Evolutionary conservation across 2,329 filamentous ascomycete genomes (phyloP), one percentile per base, ranked within the genome.

Genomic region (Aspergillus tamarii): DNA sequence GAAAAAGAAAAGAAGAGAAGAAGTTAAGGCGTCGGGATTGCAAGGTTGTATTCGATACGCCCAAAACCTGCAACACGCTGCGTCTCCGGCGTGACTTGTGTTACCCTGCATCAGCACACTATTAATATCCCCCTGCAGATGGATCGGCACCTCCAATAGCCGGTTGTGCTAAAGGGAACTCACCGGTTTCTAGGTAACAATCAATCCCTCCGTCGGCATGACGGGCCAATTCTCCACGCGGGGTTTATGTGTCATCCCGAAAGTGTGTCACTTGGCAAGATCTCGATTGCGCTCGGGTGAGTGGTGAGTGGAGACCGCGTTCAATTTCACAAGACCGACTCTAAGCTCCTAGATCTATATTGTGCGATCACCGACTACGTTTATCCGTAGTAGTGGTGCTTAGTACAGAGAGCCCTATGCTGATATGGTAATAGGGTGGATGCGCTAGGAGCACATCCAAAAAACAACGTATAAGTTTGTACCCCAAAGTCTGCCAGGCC

Each of bases 81-180:
- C 21, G 48, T 32, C n/a, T 52, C 30, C 48, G 28, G 28, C 28
- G 10, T 32, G 48, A 52, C 48, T 52, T 52, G 48, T 52, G 48
- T 21, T 19, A 52, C 48, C 14, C 26, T 52, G 48, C 48, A 32
- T 23, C 48, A 12, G 8, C 48, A 52, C 28, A 30, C 48, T 52
- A n/a, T 52, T 32, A 52, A 52, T 52, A 52, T 52, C 28, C 19
- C 26, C 48, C 48, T 52, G 59, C 34, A 55, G 55, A 28, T 41
- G 28, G 52, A 61, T 46, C 10, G 53, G 32, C 36, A 50, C 53
- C 19, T 23, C 48, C 28, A 26, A 57, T 50, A 45, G 28, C 28
- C 28, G 28, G 14, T 32, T 48, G 12, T 8, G 41, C 52, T n/a
- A 36, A 43, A 48, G 48, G 52, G 50, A 55, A 36, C 23, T 36